Percentiles rank a stretch among this genome's conserved stretches.
Conservation (phyloP, 495 filamentous ascomycete genomes). For the Melanomma pulvis-pyrius region DNA sequence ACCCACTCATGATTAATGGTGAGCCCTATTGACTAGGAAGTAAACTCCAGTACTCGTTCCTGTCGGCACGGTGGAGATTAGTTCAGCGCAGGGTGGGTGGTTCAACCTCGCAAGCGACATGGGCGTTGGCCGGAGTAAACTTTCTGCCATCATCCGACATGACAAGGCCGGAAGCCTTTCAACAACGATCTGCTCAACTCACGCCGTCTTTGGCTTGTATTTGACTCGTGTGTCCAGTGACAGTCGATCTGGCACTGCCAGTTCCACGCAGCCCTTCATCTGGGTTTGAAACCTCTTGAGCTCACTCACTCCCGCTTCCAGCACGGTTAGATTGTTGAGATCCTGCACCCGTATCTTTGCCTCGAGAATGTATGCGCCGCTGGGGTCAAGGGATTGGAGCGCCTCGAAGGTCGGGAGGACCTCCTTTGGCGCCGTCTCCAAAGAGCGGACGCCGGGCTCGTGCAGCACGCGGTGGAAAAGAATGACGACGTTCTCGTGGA, state of each 20-base stretch:
- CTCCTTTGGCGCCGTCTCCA: constrained; percentile 40
- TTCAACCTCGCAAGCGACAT: background rate
- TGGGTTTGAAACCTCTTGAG: constrained; percentile 62
- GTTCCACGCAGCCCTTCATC: constrained; percentile 65
- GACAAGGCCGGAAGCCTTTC: background rate
- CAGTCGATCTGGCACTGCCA: constrained; percentile 65
- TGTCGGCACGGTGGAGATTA: background rate
- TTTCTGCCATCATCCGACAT: background rate
- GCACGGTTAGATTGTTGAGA: constrained; percentile 42
- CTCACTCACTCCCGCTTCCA: constrained; percentile 61
- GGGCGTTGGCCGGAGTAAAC: background rate
- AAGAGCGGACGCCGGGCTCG: constrained; percentile 21
- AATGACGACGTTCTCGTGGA: constrained; percentile 52
- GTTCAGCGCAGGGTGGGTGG: background rate
- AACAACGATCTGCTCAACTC: background rate
- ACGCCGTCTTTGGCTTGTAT: constrained; percentile 18
- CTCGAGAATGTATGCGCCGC: constrained; percentile 47
- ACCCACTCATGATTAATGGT: background rate
- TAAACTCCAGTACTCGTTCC: background rate
- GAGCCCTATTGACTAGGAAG: background rate
- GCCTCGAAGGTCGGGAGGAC: constrained; percentile 49
- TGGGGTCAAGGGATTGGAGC: constrained; percentile 42
- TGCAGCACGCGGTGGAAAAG: constrained; percentile 43
- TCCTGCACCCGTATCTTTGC: constrained; percentile 49
- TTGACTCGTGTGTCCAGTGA: constrained; percentile 66